A percentile compares a stretch with the other conserved stretches of the same genome.
phyloP scores from a whole-genome alignment of 2,329 filamentous ascomycete genomes.

The Paracoccidioides brasiliensis region DNA sequence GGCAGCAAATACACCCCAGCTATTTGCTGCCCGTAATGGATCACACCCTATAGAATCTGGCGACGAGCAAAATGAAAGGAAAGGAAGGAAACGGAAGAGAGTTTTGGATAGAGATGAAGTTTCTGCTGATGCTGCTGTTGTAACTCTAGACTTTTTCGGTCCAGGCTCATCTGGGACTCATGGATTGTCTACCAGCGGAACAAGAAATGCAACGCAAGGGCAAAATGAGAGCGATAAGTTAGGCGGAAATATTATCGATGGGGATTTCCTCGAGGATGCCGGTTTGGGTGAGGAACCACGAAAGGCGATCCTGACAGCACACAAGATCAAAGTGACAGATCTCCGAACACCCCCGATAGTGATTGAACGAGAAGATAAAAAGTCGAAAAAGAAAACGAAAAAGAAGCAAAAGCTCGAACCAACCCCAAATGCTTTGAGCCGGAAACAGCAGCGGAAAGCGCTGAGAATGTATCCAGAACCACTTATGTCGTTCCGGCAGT shows the following conservation, averaged over 20 bases:
- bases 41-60: conserved; percentile 10
- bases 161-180: conserved; percentile 6
- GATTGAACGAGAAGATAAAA: conserved; percentile 23
- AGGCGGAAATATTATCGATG: conserved; percentile 15
- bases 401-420: conserved; percentile 44
- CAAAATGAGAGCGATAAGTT: conserved; percentile 12
- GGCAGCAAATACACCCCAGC: conserved; percentile 26
- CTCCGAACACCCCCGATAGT: conserved; percentile 35
- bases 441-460: conserved; percentile 38
- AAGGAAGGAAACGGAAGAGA: conserved; percentile 28
- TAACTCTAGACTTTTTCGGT: conserved; percentile 27
- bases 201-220: conserved; percentile 3
- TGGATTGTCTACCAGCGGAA: conserved; percentile 13
- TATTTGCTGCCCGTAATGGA: conserved; percentile 23
- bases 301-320: conserved; percentile 59
- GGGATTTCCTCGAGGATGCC: conserved; percentile 10
- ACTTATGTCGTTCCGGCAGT: conserved; percentile 59
- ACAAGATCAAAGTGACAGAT: conserved; percentile 73
- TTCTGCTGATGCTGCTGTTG: conserved; percentile 12
- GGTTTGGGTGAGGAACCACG: conserved; percentile 55
- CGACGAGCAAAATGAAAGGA: conserved; percentile 11
- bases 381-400: conserved; percentile 33
- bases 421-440: conserved; percentile 26
- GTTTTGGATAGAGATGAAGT: conserved; percentile 13
- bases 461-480: conserved; percentile 63